Evolutionary conservation across 495 filamentous ascomycete genomes (phyloP).

Genomic region (Chaetomium tenue): DNA sequence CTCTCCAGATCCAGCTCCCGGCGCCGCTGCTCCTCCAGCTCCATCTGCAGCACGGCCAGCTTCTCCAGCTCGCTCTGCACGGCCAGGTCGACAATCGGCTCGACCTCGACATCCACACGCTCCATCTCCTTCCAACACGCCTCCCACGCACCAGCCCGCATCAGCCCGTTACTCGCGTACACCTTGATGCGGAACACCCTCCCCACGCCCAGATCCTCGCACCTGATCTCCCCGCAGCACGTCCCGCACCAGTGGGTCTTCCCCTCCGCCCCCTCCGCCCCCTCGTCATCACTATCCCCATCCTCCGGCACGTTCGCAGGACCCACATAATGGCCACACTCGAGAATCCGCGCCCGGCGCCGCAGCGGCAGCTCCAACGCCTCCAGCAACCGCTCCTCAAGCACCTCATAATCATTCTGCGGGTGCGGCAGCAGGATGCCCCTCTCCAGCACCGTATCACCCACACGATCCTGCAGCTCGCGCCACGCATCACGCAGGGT

Average conservation of each 20-base stretch:
- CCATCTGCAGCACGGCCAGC: conserved; percentile 36
- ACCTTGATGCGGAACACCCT: conserved; percentile 82
- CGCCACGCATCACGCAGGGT: conserved; percentile 69
- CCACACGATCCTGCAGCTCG: conserved; percentile 69
- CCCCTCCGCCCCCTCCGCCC: conserved; percentile 36
- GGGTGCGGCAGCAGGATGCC: conserved; percentile 88
- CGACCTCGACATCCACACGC: conserved; percentile 88
- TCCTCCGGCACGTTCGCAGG: conserved; percentile 44
- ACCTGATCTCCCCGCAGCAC: conserved; percentile 53
- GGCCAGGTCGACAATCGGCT: conserved; percentile 53
- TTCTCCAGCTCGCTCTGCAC: conserved; percentile 48
- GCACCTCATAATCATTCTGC: conserved; percentile 81
- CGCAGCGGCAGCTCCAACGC: conserved; percentile 70
- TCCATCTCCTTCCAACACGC: conserved; percentile 98
- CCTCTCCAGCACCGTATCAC: conserved; percentile 75
- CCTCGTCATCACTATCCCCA: conserved; percentile 50
- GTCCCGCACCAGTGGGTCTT: conserved; percentile 61
- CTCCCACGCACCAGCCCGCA: conserved; percentile 88
- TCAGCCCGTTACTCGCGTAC: conserved; percentile 89
- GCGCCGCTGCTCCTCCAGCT: conserved; percentile 35
- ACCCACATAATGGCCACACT: conserved; percentile 74
- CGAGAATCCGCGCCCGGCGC: conserved; percentile 63
- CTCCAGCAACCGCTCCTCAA: conserved; percentile 90
- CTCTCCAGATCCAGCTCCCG: conserved; percentile 23
- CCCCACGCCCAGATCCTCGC: conserved; percentile 41